Evolutionary conservation across 805 yeast genomes (phyloP).

Genomic region (Alloascoidea hylecoeti): DNA sequence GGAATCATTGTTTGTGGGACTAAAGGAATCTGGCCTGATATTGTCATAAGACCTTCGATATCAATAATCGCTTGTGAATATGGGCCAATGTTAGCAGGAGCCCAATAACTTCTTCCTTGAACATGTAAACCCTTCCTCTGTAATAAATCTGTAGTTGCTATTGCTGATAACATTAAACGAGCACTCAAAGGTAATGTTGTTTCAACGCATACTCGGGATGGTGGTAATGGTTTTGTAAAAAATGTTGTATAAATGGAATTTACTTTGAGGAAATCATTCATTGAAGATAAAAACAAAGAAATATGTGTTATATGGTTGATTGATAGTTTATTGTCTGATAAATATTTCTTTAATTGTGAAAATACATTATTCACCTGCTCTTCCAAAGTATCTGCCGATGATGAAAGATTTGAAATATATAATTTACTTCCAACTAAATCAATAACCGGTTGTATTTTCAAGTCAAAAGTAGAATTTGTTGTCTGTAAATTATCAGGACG

Average conservation of each 20-base stretch:
- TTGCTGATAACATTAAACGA: neutral
- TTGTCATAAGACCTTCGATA: conserved; percentile 31
- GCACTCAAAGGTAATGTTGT: conserved; percentile 6
- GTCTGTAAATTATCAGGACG: neutral
- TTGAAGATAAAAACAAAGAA: conserved; percentile 45
- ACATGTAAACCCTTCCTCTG: conserved; percentile 69
- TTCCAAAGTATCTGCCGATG: conserved; percentile 17
- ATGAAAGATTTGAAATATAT: conserved; percentile 29
- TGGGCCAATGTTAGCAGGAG: conserved; percentile 96
- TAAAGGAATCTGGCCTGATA: conserved; percentile 90
- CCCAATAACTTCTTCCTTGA: conserved; percentile 93
- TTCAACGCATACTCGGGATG: conserved; percentile 71
- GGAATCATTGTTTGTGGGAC: conserved; percentile 59
- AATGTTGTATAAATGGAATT: conserved; percentile 44
- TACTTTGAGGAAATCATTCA: conserved; percentile 47
- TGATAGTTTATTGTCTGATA: conserved; percentile 18
- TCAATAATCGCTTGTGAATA: conserved; percentile 82
- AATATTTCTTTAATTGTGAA: conserved; percentile 20
- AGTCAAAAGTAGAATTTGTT: neutral
- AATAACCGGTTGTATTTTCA: neutral
- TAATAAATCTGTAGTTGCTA: conserved; percentile 4
- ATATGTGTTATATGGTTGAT: conserved; percentile 42
- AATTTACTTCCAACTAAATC: conserved; percentile 16
- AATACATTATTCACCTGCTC: conserved; percentile 39
- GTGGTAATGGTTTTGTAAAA: conserved; percentile 59